Base-by-base conservation (phyloP, 2,329 filamentous ascomycete species). In the Penicillium sp. region DNA sequence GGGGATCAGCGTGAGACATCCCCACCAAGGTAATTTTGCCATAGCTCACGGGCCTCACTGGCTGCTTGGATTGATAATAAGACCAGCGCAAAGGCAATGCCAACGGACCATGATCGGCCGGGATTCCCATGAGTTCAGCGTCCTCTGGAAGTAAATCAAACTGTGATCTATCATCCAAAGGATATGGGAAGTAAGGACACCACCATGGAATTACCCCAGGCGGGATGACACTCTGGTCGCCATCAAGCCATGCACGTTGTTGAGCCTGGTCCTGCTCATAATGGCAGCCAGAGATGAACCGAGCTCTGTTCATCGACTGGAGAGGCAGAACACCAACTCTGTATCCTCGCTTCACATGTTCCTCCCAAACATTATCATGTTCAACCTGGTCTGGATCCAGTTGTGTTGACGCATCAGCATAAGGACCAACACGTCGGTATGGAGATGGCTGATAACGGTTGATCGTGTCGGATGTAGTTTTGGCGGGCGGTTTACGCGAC, bases 381-480 rank as follows among this genome's bases (percentile, higher is more conserved):
- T 48, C 45, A 18, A 53, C 38, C 16, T 53, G 44, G 21, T 34
- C 29, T 1, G 11, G 27, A 9, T 48, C 29, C 7, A 53, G 18
- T 29, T 53, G n/a, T 4, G 44, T 53, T 27, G 47, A 18, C 6
- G 44, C 38, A 21, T 53, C 38, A 9, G 27, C 38, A 53, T 42
- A 53, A 31, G 29, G 7, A 13, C 13, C 44, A 21, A 27, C 38
- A 41, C 3, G 50, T n/a, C 24, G 36, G 27, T 1, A 60, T 59
- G 55, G 57, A 18, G 56, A 57, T 3, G 57, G 46, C 38, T 60
- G 57, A 31, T 66, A 62, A 21, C 60, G 67, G 11, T 57, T 58
- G 36, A 53, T 48, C 50, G 72, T 67, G 43, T 74, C 72, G 36
- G 73, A 56, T 21, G 38, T 2, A 21, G 38, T 8, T 40, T n/a